Evolutionary conservation across 306 rosid genomes (phyloP).

Genomic region (Herpetospermum pedunculosum): DNA sequence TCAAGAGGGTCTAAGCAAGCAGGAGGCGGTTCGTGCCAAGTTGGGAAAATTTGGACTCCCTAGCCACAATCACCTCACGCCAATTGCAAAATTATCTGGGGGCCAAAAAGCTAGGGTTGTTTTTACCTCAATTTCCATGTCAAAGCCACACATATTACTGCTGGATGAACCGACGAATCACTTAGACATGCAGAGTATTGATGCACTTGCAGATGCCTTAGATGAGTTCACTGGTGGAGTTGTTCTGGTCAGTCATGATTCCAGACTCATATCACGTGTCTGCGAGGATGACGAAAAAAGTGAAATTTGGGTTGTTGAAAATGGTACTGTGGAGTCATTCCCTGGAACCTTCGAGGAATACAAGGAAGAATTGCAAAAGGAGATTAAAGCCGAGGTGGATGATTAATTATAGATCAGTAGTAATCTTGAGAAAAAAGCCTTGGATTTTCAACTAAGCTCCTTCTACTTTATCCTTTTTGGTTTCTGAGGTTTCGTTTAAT

Average conservation of each 20-base stretch:
- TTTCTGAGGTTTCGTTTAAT: background rate
- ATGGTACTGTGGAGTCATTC: slow-evolving; percentile 36
- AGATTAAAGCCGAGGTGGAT: slow-evolving; percentile 49
- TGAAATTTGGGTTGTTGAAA: slow-evolving; percentile 72
- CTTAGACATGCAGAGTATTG: slow-evolving; percentile 77
- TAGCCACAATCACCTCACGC: slow-evolving; percentile 57
- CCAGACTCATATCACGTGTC: slow-evolving; percentile 59
- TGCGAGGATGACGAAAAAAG: slow-evolving; percentile 68
- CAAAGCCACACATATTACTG: slow-evolving; percentile 55
- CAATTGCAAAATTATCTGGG: slow-evolving; percentile 48
- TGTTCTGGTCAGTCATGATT: slow-evolving; percentile 73
- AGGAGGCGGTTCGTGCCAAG: slow-evolving; percentile 59
- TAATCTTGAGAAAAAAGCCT: background rate
- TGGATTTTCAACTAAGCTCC: background rate
- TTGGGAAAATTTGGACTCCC: slow-evolving; percentile 52
- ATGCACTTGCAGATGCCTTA: slow-evolving; percentile 58
- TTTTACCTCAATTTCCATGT: slow-evolving; percentile 69
- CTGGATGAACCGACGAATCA: slow-evolving; percentile 70
- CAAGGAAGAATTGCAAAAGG: slow-evolving; percentile 38
- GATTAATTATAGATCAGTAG: slow-evolving; percentile 26
- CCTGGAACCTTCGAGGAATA: slow-evolving; percentile 45
- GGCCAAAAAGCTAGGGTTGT: slow-evolving; percentile 59
- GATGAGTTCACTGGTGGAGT: slow-evolving; percentile 69
- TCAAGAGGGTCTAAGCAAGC: slow-evolving; percentile 70
- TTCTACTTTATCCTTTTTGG: background rate